These are phyloP conservation scores for Populus ilicifolia DNA, from an alignment of 345 rosid species.

Conservation along the genomic window DNA sequence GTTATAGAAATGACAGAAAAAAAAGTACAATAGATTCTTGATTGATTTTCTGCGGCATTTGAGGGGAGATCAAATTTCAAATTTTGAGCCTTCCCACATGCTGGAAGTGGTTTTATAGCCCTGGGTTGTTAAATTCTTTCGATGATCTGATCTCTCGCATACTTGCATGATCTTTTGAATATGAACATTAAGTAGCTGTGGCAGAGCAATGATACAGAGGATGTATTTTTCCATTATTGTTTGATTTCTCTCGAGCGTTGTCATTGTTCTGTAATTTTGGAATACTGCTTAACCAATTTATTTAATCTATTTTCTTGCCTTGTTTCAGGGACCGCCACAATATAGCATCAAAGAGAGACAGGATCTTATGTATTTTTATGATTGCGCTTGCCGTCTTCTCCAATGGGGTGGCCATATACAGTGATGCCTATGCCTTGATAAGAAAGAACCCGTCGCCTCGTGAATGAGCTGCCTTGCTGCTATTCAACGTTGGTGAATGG, in stretches of 20 bases:
- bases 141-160: neutral
- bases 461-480: conserved; percentile 14
- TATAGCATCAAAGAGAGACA: conserved; percentile 71
- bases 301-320: neutral
- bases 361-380: conserved; percentile 56
- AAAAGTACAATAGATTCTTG: neutral
- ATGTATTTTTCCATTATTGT: neutral
- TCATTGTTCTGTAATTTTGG: neutral
- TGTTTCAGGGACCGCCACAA: conserved; percentile 64
- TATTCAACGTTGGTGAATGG: neutral
- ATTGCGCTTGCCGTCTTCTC: conserved; percentile 74
- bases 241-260: neutral
- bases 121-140: neutral
- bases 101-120: neutral
- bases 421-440: conserved; percentile 59
- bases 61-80: neutral
- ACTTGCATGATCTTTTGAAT: neutral
- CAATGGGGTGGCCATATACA: conserved; percentile 67
- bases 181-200: neutral
- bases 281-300: neutral
- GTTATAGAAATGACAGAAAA: neutral
- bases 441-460: conserved; percentile 36
- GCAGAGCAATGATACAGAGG: neutral
- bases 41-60: neutral
- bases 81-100: neutral